A percentile compares a stretch with the other conserved stretches of the same genome.
Evolutionary conservation across 331 rosid species (phyloP).

Genomic region (Stylosanthes scabra): DNA sequence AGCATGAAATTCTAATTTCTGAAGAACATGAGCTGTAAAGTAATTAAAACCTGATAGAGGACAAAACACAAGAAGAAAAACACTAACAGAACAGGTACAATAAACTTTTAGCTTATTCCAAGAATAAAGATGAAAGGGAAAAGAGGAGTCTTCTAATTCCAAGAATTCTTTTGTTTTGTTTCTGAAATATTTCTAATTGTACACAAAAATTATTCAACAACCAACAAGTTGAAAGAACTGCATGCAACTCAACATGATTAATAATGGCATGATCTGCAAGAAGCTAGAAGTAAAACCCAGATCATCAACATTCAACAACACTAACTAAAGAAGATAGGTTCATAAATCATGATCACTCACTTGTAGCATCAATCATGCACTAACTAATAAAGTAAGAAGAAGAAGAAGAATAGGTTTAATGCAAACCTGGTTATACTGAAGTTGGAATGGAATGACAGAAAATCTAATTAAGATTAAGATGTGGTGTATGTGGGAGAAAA

Average conservation of each 20-base stretch:
- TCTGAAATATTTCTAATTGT: not conserved
- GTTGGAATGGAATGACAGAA: not conserved
- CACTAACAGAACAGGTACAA: not conserved
- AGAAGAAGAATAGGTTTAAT: not conserved
- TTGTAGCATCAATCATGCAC: not conserved
- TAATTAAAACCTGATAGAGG: not conserved
- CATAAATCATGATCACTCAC: not conserved
- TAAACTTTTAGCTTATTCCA: not conserved
- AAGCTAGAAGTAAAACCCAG: constrained; percentile 3
- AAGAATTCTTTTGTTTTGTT: not conserved
- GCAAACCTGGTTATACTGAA: constrained; percentile 28
- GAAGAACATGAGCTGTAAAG: not conserved
- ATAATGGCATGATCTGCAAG: not conserved
- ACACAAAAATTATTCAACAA: constrained; percentile 5
- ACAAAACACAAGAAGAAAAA: not conserved
- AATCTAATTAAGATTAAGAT: constrained; percentile 10
- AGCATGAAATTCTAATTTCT: constrained; percentile 17
- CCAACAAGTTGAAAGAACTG: not conserved
- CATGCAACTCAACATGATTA: constrained; percentile 20
- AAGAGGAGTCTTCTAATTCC: not conserved
- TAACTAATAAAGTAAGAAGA: not conserved
- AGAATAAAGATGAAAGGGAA: not conserved
- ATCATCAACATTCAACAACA: no score
- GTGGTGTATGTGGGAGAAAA: constrained; percentile 5
- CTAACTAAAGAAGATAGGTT: not conserved